Conservation (phyloP, 2,329 filamentous ascomycete genomes). For the Talaromyces sp. region DNA sequence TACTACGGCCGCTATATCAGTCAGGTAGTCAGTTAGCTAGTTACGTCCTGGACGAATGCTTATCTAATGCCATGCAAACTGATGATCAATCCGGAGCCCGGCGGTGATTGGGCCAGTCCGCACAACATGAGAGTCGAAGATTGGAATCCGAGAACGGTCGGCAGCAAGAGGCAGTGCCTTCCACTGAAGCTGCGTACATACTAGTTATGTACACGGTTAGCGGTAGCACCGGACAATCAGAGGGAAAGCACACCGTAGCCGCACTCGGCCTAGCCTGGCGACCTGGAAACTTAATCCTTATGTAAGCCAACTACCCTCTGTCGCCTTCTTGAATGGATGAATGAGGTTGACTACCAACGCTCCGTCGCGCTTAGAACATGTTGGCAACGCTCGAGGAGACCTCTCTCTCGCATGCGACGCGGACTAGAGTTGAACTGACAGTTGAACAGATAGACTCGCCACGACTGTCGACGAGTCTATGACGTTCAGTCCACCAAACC, state of each 20-base stretch:
- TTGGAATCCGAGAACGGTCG: not conserved
- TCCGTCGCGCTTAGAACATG: not conserved
- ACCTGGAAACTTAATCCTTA: not conserved
- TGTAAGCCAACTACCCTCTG: too few species aligned
- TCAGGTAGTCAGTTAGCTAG: not conserved
- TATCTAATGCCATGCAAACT: not conserved
- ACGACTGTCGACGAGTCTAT: slow-evolving; percentile 2
- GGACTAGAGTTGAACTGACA: not conserved
- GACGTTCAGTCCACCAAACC: not conserved
- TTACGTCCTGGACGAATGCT: not conserved
- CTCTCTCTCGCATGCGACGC: not conserved
- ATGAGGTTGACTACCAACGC: too few species aligned
- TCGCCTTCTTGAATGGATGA: too few species aligned
- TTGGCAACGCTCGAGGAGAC: not conserved
- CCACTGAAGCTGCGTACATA: not conserved
- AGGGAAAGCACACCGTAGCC: slow-evolving; percentile 1
- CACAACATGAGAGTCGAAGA: not conserved
- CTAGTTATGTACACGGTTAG: not conserved
- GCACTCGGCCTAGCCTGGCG: not conserved
- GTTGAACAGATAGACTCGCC: not conserved
- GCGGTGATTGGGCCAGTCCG: not conserved
- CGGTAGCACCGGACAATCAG: not conserved
- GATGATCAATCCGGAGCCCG: not conserved
- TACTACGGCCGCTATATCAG: too few species aligned
- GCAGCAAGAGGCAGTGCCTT: not conserved